These are phyloP conservation scores for Albugo laibachii DNA, from an alignment of 352 stramenopile genomes.

Conservation along the genomic window DNA sequence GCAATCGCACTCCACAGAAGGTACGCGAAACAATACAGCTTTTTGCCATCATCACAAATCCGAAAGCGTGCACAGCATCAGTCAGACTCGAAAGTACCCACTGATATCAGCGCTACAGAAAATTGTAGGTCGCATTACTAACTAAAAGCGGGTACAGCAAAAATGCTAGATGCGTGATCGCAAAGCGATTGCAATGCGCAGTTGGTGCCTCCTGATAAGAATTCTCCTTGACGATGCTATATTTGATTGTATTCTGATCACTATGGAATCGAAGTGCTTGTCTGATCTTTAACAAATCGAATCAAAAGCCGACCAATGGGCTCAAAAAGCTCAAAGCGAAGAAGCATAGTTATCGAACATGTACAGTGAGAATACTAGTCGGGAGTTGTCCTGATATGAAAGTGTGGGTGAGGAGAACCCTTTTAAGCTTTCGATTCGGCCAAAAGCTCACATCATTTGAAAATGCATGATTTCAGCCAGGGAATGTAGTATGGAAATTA, in stretches of 20 bases:
- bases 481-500: constrained; percentile 92
- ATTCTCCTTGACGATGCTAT: constrained; percentile 59
- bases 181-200: constrained; percentile 65
- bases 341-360: constrained; percentile 94
- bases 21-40: constrained; percentile 91
- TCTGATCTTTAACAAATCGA: constrained; percentile 88
- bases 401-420: constrained; percentile 88
- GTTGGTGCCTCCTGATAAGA: constrained; percentile 70
- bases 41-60: constrained; percentile 99
- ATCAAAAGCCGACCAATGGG: constrained; percentile 53
- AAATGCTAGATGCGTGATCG: constrained; percentile 64
- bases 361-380: constrained; percentile 95
- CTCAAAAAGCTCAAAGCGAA: constrained; percentile 88
- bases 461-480: constrained; percentile 98
- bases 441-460: constrained; percentile 99
- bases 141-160: constrained; percentile 80
- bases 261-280: constrained; percentile 77
- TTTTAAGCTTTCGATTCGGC: constrained; percentile 91
- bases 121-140: constrained; percentile 87
- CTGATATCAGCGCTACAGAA: constrained; percentile 92
- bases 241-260: constrained; percentile 47
- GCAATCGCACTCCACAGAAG: constrained; percentile 94
- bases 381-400: constrained; percentile 92
- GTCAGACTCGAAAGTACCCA: constrained; percentile 95
- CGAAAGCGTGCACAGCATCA: constrained; percentile 96